These are phyloP conservation scores for Diaporthe eres DNA, from an alignment of 2,329 filamentous ascomycete species.

Conservation along the genomic window DNA sequence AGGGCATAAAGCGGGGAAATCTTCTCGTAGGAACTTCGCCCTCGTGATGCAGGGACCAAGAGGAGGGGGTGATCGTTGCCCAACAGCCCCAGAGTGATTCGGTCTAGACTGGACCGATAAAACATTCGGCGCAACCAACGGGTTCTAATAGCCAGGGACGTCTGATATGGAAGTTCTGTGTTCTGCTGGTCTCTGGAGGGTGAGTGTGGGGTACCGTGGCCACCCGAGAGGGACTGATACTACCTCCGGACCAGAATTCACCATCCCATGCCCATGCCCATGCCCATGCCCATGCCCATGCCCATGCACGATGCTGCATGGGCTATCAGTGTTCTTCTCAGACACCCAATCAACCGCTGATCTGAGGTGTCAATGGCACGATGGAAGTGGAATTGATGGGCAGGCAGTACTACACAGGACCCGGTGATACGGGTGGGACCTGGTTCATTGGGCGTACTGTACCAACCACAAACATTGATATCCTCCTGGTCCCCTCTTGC, in stretches of 20 bases:
- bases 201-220: conserved; percentile 27
- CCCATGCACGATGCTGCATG: conserved; percentile 29
- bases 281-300: conserved; percentile 3
- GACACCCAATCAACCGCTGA: conserved; percentile 25
- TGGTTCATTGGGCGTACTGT: conserved; percentile 11
- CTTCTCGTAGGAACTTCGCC: not conserved
- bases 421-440: conserved; percentile 35
- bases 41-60: conserved; percentile 27
- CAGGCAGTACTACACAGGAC: not conserved
- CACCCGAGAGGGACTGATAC: not conserved
- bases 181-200: not conserved
- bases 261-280: not conserved
- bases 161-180: not conserved
- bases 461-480: conserved; percentile 7
- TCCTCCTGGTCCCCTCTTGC: conserved; percentile 8
- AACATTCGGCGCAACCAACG: not conserved
- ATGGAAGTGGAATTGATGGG: conserved; percentile 22
- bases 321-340: conserved; percentile 12
- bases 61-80: conserved; percentile 26
- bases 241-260: not conserved
- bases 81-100: not conserved
- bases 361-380: conserved; percentile 18
- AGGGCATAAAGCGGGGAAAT: conserved; percentile 21
- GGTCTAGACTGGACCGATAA: conserved; percentile 8
- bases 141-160: not conserved